phyloP scores from a whole-genome alignment of 2,329 filamentous ascomycete species.

The Fusarium tupiense region DNA sequence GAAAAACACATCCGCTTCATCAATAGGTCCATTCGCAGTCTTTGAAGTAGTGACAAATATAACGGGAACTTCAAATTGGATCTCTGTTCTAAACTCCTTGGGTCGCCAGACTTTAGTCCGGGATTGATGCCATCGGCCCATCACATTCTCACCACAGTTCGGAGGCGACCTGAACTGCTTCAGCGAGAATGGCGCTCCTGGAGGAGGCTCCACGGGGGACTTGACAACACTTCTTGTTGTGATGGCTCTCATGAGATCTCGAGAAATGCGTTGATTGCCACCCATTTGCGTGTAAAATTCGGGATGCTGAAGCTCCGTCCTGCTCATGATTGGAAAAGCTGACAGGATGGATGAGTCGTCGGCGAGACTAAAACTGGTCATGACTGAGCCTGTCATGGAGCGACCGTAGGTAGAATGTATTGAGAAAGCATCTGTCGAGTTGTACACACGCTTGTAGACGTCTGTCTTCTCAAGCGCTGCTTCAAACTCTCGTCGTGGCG shows the following conservation, averaged over 20 bases:
- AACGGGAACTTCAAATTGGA: constrained; percentile 1
- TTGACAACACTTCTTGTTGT: constrained; percentile 10
- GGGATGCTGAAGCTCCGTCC: constrained; percentile 6
- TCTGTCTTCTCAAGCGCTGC: neutral
- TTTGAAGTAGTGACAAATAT: constrained; percentile 1
- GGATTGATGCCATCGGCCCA: constrained; percentile 8
- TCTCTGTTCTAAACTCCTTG: constrained; percentile 13
- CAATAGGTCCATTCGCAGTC: neutral
- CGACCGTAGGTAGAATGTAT: neutral
- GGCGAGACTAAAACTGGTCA: constrained; percentile 19
- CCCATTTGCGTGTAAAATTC: constrained; percentile 16
- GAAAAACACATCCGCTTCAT: neutral
- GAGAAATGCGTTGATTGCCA: neutral
- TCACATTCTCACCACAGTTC: constrained; percentile 14
- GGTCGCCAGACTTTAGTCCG: constrained; percentile 9
- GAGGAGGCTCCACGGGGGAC: neutral
- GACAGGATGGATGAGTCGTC: constrained; percentile 15
- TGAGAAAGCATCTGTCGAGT: constrained; percentile 2
- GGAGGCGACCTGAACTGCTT: constrained; percentile 16
- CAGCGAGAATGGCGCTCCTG: constrained; percentile 2
- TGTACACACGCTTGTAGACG: constrained; percentile 15
- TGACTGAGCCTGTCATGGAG: neutral
- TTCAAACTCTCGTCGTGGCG: neutral
- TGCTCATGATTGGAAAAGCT: constrained; percentile 19
- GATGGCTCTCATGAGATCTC: constrained; percentile 15